Conservation (phyloP, 306 rosid species). For the Vigna angularis region DNA sequence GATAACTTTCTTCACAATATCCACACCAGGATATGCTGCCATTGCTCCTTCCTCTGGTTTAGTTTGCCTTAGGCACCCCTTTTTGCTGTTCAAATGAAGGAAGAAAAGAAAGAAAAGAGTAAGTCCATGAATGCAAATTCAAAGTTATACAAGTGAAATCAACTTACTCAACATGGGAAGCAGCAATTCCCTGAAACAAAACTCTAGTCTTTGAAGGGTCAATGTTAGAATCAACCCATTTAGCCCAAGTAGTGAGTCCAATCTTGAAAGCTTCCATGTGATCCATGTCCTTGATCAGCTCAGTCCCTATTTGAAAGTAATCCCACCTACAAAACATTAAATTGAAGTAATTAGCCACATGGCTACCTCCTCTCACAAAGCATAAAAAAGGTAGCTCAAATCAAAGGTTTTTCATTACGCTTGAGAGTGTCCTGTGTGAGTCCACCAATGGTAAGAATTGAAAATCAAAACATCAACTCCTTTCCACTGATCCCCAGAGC, state of each 20-base stretch:
- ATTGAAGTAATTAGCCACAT: slow-evolving; percentile 6
- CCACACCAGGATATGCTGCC: slow-evolving; percentile 52
- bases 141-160: neutral
- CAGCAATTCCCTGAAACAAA: slow-evolving; percentile 71
- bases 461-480: slow-evolving; percentile 59
- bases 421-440: slow-evolving; percentile 55
- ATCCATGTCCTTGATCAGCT: slow-evolving; percentile 64
- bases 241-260: slow-evolving; percentile 66
- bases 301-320: slow-evolving; percentile 59
- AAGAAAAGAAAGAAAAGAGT: too few relatives aligned
- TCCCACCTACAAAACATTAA: slow-evolving; percentile 62
- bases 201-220: slow-evolving; percentile 62
- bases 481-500: slow-evolving; percentile 57
- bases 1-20: slow-evolving; percentile 56
- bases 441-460: slow-evolving; percentile 78
- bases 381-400: neutral
- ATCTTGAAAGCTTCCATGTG: slow-evolving; percentile 66
- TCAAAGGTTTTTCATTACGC: slow-evolving; percentile 42
- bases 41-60: slow-evolving; percentile 50
- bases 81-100: neutral
- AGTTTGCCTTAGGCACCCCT: slow-evolving; percentile 50
- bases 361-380: neutral
- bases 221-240: slow-evolving; percentile 64
- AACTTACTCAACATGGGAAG: slow-evolving; percentile 62
- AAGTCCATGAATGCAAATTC: too few relatives aligned